Evolutionary conservation across 2,329 filamentous ascomycete species (phyloP), one percentile per base, ranked within the genome.

Genomic region (Ophiobolus disseminans): DNA sequence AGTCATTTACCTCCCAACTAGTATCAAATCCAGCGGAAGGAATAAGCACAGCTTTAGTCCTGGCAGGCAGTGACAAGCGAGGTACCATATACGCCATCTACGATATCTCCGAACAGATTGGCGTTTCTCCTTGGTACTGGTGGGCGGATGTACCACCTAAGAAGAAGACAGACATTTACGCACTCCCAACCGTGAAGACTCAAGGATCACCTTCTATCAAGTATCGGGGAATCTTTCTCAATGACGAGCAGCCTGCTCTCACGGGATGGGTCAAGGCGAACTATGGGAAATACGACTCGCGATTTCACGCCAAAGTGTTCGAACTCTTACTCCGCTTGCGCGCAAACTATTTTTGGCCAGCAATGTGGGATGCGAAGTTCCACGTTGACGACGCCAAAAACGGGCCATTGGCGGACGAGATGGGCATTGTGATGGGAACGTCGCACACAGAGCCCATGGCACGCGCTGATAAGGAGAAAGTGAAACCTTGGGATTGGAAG

Each of bases 271-370:
- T 87, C 9, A 73, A 78, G n/a, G 75, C 75, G n/a, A 80, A 80
- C 5, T 83, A 77, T 42, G 41, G 69, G 16, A 63, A 72, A 25
- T 77, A 75, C 39, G 82, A 82, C 48, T 74, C 80, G n/a, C 78
- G 80, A 5, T 88, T 89, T 67, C 88, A 90, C 67, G 73, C 78
- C 9, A 80, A 81, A 13, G 82, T 90, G 14, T 89, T 88, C 55
- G 87, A 90, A 70, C 75, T 90, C 0, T 74, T 90, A 0, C 80
- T 90, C 6, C 81, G 87, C 2, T 75, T 89, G 17, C 80, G 83
- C 13, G 87, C 87, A 17, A 90, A 90, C 69, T 89, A 89, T 62
- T 74, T 90, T 37, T 90, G 88, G 87, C 87, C 87, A 0, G 80
- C 86, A 1, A 76, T 83, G 62, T 90, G 87, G 87, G 80, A 78